Percentiles rank a stretch among this genome's conserved stretches.
These are phyloP conservation scores for Trichophyton verrucosum DNA, from an alignment of 2,329 filamentous ascomycete genomes.

Conservation along the genomic window DNA sequence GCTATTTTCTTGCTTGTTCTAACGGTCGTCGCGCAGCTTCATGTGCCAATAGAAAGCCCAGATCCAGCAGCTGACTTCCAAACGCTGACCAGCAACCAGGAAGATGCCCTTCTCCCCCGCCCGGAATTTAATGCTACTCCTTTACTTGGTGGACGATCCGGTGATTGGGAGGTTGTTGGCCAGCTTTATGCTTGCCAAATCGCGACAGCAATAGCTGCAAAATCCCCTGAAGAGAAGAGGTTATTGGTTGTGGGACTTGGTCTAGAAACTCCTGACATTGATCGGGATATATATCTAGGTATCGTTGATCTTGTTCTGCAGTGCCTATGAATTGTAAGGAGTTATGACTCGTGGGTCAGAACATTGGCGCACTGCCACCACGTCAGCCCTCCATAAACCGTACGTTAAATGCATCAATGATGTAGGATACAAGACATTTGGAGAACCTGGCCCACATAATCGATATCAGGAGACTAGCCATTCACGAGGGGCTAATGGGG, in stretches of 20 bases:
- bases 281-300: constrained; percentile 32
- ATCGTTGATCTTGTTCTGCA: constrained; percentile 33
- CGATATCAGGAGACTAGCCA: no score
- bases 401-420: no score
- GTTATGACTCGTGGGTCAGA: not conserved
- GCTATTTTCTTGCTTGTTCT: not conserved
- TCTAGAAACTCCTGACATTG: constrained; percentile 34
- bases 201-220: constrained; percentile 62
- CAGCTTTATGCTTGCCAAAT: constrained; percentile 86
- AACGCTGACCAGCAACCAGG: constrained; percentile 27
- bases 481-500: no score
- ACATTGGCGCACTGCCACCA: not conserved
- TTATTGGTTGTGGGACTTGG: constrained; percentile 49
- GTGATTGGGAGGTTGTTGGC: constrained; percentile 67
- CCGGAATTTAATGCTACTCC: constrained; percentile 76
- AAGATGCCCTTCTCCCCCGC: constrained; percentile 57
- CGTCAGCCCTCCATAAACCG: no score
- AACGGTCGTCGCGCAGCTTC: constrained; percentile 16
- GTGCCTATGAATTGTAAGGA: constrained; percentile 23
- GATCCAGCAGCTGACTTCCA: constrained; percentile 28
- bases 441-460: no score
- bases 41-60: constrained; percentile 24
- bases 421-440: no score
- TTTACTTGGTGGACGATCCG: constrained; percentile 68
- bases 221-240: constrained; percentile 51